Base-by-base conservation (phyloP, 768 basidiomycete genomes). In the Rhodotorula sphaerocarpa region DNA sequence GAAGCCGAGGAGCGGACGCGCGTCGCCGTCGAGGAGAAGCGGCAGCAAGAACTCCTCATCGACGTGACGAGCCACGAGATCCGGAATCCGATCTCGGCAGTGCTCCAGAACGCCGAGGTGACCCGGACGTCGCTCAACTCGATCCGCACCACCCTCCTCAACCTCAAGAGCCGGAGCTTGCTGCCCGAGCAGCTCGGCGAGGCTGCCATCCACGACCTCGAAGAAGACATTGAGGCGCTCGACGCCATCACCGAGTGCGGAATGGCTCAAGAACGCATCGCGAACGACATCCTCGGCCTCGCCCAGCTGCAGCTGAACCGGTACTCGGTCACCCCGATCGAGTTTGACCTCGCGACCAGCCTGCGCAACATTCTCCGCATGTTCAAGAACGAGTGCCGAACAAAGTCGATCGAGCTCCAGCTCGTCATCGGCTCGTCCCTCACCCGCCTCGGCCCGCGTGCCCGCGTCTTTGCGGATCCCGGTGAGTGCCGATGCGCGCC, bases 11-110 rank as follows among this genome's bases (percentile, higher is more conserved):
- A 73, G 54, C 50, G 74, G 34, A 50, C 73, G n/a, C 57, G 70
- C 20, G 71, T 71, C 30, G 75, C 75, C 0, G 74, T 74, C 60
- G 74, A 74, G 61, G 75, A 74, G 50, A 73, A 75, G 50, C 69
- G 71, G 50, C 74, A 75, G 62, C 75, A 75, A 51, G 76, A 76
- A 45, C 65, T 75, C 21, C 62, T 75, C 46, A 74, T 76, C 59
- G 76, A 76, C 51, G 50, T 51, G 57, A 58, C 50, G 57, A 39
- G 42, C 5, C 75, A 75, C 0, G 75, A 74, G 57, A 73, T 77
- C 44, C 57, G 75, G 23, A 75, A 73, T 25, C 31, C 63, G 42
- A 72, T 77, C 42, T 72, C 71, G 4, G 76, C 75, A 5, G 75
- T 77, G 31, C 59, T 77, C 3, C 76, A 76, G 43, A 64, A 63